Evolutionary conservation across 140 eudicot genomes (phyloP).

Genomic region (Erigeron philadelphicus): DNA sequence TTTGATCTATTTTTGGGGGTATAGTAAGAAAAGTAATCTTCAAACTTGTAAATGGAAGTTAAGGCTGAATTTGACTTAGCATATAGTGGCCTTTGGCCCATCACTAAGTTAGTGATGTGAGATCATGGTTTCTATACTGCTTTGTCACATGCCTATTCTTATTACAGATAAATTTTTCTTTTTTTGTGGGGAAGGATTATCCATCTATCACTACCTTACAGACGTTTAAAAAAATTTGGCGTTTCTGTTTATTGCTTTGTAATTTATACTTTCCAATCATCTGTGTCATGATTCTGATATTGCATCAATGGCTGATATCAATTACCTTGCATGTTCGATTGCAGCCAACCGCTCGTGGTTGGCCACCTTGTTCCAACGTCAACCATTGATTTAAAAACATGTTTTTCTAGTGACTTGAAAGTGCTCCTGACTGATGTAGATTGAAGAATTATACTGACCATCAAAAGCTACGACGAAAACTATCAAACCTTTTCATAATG

Average conservation of each 20-base stretch:
- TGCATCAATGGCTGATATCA: constrained; percentile 34
- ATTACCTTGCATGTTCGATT: constrained; percentile 33
- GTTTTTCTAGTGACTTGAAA: constrained; percentile 26
- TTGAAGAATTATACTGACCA: constrained; percentile 24
- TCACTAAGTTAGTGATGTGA: not conserved
- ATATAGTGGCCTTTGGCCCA: constrained; percentile 9
- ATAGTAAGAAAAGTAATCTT: not conserved
- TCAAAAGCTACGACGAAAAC: constrained; percentile 21
- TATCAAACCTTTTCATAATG: constrained; percentile 19
- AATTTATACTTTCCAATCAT: not conserved
- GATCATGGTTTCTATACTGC: not conserved
- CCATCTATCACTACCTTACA: constrained; percentile 7
- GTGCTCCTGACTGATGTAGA: constrained; percentile 30
- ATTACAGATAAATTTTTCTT: not conserved
- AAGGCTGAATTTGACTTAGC: constrained; percentile 3
- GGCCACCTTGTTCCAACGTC: constrained; percentile 34
- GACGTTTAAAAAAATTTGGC: not conserved
- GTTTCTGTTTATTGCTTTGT: not conserved
- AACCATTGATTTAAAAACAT: constrained; percentile 33
- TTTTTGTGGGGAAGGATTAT: not conserved
- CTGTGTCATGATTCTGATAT: constrained; percentile 26
- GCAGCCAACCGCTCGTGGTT: constrained; percentile 34
- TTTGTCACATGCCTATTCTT: not conserved
- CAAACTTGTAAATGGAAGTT: not conserved
- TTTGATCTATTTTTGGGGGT: not conserved